Percentiles rank a stretch among this genome's conserved stretches.
Conservation (phyloP, 768 basidiomycete species). For the Crucibulum laeve region DNA sequence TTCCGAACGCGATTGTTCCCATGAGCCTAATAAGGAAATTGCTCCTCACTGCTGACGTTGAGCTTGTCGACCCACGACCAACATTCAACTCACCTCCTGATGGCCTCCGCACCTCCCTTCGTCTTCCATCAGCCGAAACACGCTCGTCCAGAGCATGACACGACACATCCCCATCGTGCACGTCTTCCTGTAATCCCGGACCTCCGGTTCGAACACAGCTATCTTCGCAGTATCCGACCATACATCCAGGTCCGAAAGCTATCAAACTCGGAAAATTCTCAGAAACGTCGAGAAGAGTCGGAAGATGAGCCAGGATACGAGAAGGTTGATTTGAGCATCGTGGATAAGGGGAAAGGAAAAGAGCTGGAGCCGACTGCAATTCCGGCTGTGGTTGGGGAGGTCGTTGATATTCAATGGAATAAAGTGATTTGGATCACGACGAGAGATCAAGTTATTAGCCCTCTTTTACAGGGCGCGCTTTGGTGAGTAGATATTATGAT, state of each 20-base stretch:
- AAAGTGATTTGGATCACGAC: slow-evolving; percentile 58
- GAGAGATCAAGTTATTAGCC: slow-evolving; percentile 66
- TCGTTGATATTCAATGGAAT: slow-evolving; percentile 50
- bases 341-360: slow-evolving; percentile 9
- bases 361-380: slow-evolving; percentile 10
- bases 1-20: no score
- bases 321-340: slow-evolving; percentile 15
- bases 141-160: slow-evolving; percentile 8
- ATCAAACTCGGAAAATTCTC: background rate
- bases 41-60: no score
- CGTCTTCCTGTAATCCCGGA: slow-evolving; percentile 64
- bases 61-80: no score
- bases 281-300: slow-evolving; percentile 10
- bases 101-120: slow-evolving; percentile 13
- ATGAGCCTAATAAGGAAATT: no score
- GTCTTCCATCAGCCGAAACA: slow-evolving; percentile 20
- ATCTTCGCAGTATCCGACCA: slow-evolving; percentile 54
- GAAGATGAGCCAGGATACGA: slow-evolving; percentile 28
- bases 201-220: slow-evolving; percentile 72
- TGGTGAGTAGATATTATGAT: slow-evolving; percentile 40
- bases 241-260: slow-evolving; percentile 40
- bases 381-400: slow-evolving; percentile 14
- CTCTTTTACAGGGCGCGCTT: slow-evolving; percentile 60
- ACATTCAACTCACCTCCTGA: no score
- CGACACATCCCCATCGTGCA: slow-evolving; percentile 18